Base-by-base conservation (phyloP, 148 eudicot genomes). In the Nepenthes mirabilis region DNA sequence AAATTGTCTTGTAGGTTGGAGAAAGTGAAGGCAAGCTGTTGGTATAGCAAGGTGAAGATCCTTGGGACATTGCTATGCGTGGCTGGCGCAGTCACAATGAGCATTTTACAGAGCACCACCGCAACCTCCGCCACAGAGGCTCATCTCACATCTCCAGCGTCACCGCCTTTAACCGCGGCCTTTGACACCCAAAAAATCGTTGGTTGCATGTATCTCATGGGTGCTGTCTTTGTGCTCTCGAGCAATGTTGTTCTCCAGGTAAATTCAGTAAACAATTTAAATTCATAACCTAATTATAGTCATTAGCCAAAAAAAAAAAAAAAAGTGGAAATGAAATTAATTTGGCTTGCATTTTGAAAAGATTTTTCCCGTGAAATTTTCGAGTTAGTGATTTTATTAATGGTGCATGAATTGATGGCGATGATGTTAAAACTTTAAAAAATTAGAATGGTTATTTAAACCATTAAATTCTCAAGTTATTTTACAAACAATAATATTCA, bases 11-110 rank as follows among this genome's bases (percentile, higher is more conserved):
- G 70, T 77, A 86, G 94, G 56, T 67, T 87, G 47, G 95, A 87
- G 75, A 79, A 73, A 45, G 73, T 83, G 1, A 66, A 67, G 11
- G 33, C 77, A 36, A 78, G 72, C 10, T 81, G 95, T 70, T 56
- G 34, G 40, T 83, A 83, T 71, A 87, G 87, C 66, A 75, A 64
- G 63, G 74, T 79, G 13, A 87, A 87, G 68, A 79, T 87, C 10
- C 72, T 64, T 6, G 90, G 95, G n/a, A 83, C 95, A 33, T 32
- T 76, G 6, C 36, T 83, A 53, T 87, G 95, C 54, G 87, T 87
- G 9, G 64, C 66, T n/a, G 95, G 95, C 36, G 95, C 87, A 10
- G 34, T 83, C 52, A 62, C 75, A 14, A 83, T 87, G 90, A 81
- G 87, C 58, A 47, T 87, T 3, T 60, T 81, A 68, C 94, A 86